Conservation (phyloP, 1,139 yeast species). For the Groenewaldozyma auringiensis region DNA sequence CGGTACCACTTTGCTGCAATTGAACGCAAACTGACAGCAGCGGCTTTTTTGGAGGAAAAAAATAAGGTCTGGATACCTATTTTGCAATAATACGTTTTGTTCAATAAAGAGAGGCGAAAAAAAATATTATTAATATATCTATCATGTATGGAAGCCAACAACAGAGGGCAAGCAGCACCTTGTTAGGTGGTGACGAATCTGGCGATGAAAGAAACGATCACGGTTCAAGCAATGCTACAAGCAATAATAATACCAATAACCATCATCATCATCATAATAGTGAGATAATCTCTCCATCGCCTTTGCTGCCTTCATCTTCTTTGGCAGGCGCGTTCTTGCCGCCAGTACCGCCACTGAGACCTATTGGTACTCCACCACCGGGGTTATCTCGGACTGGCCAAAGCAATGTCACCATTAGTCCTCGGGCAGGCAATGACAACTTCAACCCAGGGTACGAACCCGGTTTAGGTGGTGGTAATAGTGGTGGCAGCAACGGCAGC, state of each 20-base stretch:
- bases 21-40: no score
- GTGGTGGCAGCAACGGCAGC: background rate
- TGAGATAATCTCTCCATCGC: background rate
- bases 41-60: no score
- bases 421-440: background rate
- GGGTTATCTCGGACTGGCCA: background rate
- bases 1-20: no score
- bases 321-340: background rate
- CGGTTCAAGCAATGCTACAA: background rate
- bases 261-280: background rate
- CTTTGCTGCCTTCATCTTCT: background rate
- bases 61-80: no score
- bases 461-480: background rate
- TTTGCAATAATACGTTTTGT: no score
- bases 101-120: no score
- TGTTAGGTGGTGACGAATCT: background rate
- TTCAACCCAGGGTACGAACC: background rate
- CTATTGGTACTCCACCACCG: conserved; percentile 3
- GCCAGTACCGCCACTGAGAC: conserved; percentile 1
- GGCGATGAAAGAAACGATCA: background rate
- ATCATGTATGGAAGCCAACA: background rate
- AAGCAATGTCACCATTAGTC: background rate
- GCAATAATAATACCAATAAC: background rate
- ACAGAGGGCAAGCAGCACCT: background rate
- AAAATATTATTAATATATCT: no score